Conservation (phyloP, 257 asterid genomes). For the Thymus quinquecostatus region DNA sequence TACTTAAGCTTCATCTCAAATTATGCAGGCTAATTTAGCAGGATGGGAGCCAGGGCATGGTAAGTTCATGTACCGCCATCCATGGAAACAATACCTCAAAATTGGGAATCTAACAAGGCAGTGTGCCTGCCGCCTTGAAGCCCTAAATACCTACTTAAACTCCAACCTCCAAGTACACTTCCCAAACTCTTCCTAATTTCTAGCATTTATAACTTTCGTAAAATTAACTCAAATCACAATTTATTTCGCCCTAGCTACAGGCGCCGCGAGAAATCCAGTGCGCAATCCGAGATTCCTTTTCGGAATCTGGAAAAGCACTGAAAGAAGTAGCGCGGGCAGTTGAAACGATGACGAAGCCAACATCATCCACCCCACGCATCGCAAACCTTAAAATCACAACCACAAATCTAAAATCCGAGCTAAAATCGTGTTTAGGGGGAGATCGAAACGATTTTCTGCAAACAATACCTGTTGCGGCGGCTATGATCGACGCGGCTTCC, state of each 20-base stretch:
- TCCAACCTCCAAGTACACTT: constrained; percentile 48
- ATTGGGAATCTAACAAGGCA: constrained; percentile 64
- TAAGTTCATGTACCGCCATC: constrained; percentile 68
- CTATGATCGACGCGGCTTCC: constrained; percentile 49
- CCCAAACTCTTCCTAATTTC: neutral
- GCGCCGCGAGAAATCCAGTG: constrained; percentile 42
- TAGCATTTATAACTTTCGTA: too few species aligned
- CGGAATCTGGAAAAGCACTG: constrained; percentile 58
- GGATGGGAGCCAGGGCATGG: constrained; percentile 95
- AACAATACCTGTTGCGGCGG: constrained; percentile 52
- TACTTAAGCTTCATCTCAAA: neutral
- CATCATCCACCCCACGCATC: constrained; percentile 36
- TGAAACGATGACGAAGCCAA: constrained; percentile 50
- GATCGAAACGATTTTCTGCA: constrained; percentile 40
- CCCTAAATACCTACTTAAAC: constrained; percentile 53
- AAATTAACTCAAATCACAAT: neutral
- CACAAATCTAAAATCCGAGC: constrained; percentile 41
- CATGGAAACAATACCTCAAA: constrained; percentile 83
- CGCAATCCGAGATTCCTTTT: constrained; percentile 31
- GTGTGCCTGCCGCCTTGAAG: constrained; percentile 59
- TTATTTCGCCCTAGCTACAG: constrained; percentile 33
- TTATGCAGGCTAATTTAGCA: constrained; percentile 71
- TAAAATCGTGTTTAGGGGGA: constrained; percentile 42
- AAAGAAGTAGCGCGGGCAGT: constrained; percentile 51
- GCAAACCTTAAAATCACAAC: constrained; percentile 48